phyloP scores from a whole-genome alignment of 371 early-diverging fungal species.

The Haplosporangium sp. region DNA sequence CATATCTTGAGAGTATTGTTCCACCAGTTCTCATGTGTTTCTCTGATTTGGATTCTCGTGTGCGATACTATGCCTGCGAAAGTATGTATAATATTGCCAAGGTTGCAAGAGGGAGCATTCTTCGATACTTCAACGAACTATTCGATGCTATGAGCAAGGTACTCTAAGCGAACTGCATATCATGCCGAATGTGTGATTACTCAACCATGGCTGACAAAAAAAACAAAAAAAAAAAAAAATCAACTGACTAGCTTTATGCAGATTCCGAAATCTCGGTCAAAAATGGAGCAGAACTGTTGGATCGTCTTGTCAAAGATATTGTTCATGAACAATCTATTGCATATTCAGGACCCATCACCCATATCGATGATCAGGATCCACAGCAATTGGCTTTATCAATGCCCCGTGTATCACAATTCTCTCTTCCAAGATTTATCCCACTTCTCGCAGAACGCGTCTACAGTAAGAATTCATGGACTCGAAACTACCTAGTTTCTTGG shows the following conservation, averaged over 20 bases:
- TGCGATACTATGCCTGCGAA: slow-evolving; percentile 96
- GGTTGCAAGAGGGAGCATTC: slow-evolving; percentile 85
- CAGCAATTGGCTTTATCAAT: slow-evolving; percentile 47
- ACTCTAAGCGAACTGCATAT: background rate
- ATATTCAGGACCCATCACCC: slow-evolving; percentile 60
- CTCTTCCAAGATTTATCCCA: slow-evolving; percentile 89
- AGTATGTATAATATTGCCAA: slow-evolving; percentile 96
- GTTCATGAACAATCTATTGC: slow-evolving; percentile 87
- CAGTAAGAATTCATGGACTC: slow-evolving; percentile 84
- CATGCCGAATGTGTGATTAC: too few species aligned
- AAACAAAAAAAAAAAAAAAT: too few species aligned
- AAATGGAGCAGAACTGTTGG: slow-evolving; percentile 90
- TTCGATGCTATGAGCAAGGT: slow-evolving; percentile 94
- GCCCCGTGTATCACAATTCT: slow-evolving; percentile 71
- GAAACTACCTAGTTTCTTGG: slow-evolving; percentile 95
- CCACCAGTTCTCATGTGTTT: slow-evolving; percentile 94
- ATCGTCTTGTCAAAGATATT: slow-evolving; percentile 92
- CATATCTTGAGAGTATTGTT: slow-evolving; percentile 80
- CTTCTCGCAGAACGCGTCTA: slow-evolving; percentile 89
- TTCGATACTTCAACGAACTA: slow-evolving; percentile 91
- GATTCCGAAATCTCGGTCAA: slow-evolving; percentile 90
- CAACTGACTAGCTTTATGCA: slow-evolving; percentile 69
- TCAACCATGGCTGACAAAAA: too few species aligned
- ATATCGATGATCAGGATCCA: slow-evolving; percentile 52
- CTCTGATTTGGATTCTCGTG: slow-evolving; percentile 86